Conservation (phyloP, 164 flowering plant genomes). For the Annona cherimola region DNA sequence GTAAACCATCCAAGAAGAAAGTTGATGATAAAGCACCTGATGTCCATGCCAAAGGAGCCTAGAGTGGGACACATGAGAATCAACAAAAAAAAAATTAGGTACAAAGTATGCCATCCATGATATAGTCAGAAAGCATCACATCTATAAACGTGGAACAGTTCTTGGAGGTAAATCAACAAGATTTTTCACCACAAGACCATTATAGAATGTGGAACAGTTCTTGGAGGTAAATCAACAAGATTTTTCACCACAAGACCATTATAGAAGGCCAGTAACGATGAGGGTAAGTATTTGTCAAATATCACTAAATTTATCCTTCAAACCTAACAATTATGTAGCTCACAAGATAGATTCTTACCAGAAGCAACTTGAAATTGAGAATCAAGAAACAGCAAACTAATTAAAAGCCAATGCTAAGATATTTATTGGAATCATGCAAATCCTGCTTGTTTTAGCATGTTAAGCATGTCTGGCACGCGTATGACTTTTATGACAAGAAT, state of each 20-base stretch:
- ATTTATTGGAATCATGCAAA: no score
- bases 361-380: neutral
- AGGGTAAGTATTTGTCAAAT: neutral
- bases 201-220: neutral
- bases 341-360: neutral
- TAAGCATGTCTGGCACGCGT: no score
- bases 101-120: no score
- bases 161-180: neutral
- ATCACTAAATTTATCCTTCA: no score
- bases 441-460: no score
- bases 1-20: constrained; percentile 97
- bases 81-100: constrained; percentile 3
- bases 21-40: constrained; percentile 94
- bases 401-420: no score
- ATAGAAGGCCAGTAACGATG: neutral
- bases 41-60: constrained; percentile 99
- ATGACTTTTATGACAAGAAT: no score
- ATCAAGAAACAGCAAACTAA: neutral
- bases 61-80: constrained; percentile 19
- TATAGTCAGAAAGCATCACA: neutral
- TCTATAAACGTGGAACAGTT: neutral
- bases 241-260: neutral
- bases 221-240: neutral
- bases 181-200: neutral
- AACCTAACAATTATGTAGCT: neutral